These are phyloP conservation scores for Capillidium heterosporum DNA, from an alignment of 371 early-diverging fungal species.

Conservation along the genomic window DNA sequence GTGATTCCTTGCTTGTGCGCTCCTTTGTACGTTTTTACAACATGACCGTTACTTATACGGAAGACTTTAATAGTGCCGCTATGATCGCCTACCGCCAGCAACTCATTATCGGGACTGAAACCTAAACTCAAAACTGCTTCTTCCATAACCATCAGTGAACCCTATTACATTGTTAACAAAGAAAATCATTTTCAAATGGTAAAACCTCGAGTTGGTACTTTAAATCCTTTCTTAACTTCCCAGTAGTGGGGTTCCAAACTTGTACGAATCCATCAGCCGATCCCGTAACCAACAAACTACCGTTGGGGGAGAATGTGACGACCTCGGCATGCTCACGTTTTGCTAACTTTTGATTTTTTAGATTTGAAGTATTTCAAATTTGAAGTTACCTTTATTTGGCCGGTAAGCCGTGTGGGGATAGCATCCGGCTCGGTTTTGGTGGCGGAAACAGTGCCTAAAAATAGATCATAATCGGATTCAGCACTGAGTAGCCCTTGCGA, in stretches of 20 bases:
- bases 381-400: slow-evolving; percentile 49
- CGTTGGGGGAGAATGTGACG: slow-evolving; percentile 59
- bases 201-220: slow-evolving; percentile 70
- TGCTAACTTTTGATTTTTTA: slow-evolving; percentile 39
- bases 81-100: slow-evolving; percentile 68
- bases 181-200: not conserved
- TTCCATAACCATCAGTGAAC: slow-evolving; percentile 83
- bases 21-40: slow-evolving; percentile 43
- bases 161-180: slow-evolving; percentile 19
- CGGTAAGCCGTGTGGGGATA: slow-evolving; percentile 37
- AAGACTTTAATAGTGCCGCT: slow-evolving; percentile 78
- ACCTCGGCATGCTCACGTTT: slow-evolving; percentile 67
- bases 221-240: slow-evolving; percentile 72
- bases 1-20: slow-evolving; percentile 80
- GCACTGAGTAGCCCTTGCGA: slow-evolving; percentile 52
- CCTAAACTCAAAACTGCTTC: slow-evolving; percentile 51
- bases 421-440: slow-evolving; percentile 50
- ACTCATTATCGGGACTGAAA: slow-evolving; percentile 54
- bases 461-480: slow-evolving; percentile 52
- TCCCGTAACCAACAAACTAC: slow-evolving; percentile 71
- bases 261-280: slow-evolving; percentile 86
- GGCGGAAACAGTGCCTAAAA: slow-evolving; percentile 36
- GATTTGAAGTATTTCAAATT: not conserved
- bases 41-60: slow-evolving; percentile 58
- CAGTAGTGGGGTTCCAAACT: slow-evolving; percentile 78